Conservation (phyloP, 2,329 filamentous ascomycete genomes). For the Dendryphion nanum region DNA sequence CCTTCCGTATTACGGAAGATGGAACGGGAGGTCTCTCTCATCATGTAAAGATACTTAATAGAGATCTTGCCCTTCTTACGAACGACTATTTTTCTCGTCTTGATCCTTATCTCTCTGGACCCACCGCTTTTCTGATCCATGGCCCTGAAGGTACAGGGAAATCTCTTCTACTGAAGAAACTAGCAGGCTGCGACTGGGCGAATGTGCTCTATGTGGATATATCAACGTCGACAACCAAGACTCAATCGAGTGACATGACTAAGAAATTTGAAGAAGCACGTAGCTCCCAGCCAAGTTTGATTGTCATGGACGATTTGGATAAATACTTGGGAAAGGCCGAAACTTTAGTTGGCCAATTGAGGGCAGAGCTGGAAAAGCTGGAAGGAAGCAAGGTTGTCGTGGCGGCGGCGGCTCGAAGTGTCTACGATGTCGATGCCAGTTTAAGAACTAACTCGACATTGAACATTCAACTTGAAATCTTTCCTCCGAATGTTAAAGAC, state of each 20-base stretch:
- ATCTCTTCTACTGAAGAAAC: constrained; percentile 66
- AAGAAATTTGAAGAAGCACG: constrained; percentile 69
- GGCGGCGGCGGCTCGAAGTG: constrained; percentile 70
- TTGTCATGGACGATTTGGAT: constrained; percentile 78
- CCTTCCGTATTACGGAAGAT: constrained; percentile 37
- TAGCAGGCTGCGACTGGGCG: constrained; percentile 67
- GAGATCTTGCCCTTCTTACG: constrained; percentile 52
- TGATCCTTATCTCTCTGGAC: constrained; percentile 30
- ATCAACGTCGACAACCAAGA: constrained; percentile 35
- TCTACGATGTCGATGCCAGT: constrained; percentile 68
- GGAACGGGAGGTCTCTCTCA: constrained; percentile 67
- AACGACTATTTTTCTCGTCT: constrained; percentile 11
- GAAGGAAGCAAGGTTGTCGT: constrained; percentile 63
- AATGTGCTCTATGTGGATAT: constrained; percentile 62
- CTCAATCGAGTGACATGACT: constrained; percentile 57
- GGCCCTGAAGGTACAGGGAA: constrained; percentile 86
- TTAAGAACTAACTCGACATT: constrained; percentile 68
- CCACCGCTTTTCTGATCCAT: constrained; percentile 67
- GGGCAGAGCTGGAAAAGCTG: constrained; percentile 50
- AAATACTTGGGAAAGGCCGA: constrained; percentile 49
- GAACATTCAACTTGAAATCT: constrained; percentile 66
- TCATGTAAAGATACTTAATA: constrained; percentile 66
- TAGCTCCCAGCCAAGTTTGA: constrained; percentile 68
- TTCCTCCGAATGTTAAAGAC: constrained; percentile 70
- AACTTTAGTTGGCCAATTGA: constrained; percentile 20